Conservation (phyloP, 306 rosid genomes). For the Pyrus pyrifolia region DNA sequence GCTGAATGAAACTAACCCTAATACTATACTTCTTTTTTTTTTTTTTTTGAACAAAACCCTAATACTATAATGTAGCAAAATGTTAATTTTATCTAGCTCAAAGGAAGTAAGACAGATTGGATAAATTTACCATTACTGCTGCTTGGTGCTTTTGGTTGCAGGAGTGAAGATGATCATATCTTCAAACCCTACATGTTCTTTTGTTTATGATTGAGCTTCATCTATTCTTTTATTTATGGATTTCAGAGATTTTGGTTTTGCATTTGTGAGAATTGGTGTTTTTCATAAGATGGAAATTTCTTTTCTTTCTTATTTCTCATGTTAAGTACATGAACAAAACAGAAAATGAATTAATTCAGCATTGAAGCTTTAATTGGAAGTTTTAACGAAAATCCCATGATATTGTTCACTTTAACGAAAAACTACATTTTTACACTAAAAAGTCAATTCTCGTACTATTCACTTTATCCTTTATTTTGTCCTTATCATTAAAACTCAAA, state of each 20-base stretch:
- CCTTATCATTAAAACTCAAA: too few relatives aligned
- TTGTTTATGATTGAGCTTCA: not conserved
- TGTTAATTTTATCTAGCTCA: not conserved
- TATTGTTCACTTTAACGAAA: too few relatives aligned
- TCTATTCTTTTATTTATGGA: not conserved
- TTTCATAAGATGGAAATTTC: not conserved
- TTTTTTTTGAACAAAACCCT: not conserved
- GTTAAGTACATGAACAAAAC: not conserved
- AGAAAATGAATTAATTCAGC: not conserved
- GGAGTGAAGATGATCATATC: conserved; percentile 29
- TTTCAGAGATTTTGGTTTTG: not conserved
- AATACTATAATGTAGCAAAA: not conserved
- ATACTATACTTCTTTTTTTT: not conserved
- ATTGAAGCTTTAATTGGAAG: too few relatives aligned
- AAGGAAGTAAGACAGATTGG: not conserved
- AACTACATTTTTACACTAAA: too few relatives aligned
- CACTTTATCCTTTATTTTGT: too few relatives aligned
- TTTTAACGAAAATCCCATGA: too few relatives aligned
- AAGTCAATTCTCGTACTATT: too few relatives aligned
- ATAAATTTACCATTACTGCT: not conserved
- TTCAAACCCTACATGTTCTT: conserved; percentile 7
- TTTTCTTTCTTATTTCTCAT: not conserved
- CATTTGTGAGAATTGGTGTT: not conserved
- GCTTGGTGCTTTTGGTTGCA: conserved; percentile 19
- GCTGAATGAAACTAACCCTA: not conserved